Evolutionary conservation across 768 basidiomycete genomes (phyloP).

Genomic region (Kwoniella pini): DNA sequence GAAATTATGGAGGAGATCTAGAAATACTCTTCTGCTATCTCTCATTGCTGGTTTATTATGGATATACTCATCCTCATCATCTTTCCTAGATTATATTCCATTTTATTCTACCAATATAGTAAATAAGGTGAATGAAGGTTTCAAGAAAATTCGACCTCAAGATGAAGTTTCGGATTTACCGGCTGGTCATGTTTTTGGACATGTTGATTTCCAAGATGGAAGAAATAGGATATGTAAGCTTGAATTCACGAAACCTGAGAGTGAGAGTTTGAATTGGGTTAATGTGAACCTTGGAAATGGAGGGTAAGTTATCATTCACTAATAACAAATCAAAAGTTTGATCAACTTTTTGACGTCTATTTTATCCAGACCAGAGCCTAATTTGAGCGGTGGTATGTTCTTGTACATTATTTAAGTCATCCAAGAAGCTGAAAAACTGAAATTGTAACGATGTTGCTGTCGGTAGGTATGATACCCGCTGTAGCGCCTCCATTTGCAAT

Average conservation of each 20-base stretch:
- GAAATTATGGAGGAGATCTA: neutral
- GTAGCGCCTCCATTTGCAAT: conserved; percentile 75
- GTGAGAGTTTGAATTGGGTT: conserved; percentile 31
- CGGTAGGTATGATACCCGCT: conserved; percentile 71
- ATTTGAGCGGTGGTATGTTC: conserved; percentile 37
- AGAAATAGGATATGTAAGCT: conserved; percentile 11
- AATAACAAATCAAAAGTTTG: too few relatives aligned
- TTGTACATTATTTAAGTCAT: neutral
- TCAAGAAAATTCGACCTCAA: neutral
- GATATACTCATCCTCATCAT: neutral
- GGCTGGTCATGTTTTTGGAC: conserved; percentile 16
- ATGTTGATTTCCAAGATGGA: conserved; percentile 42
- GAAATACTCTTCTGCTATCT: neutral
- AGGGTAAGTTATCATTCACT: conserved; percentile 37
- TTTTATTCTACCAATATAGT: neutral
- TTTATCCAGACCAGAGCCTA: conserved; percentile 30
- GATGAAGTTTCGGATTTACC: neutral
- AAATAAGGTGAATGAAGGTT: neutral
- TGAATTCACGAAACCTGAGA: conserved; percentile 25
- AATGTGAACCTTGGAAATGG: conserved; percentile 43
- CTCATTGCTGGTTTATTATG: neutral
- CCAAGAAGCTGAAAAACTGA: too few relatives aligned
- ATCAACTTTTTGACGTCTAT: neutral
- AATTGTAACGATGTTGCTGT: too few relatives aligned
- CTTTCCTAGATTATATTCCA: neutral